Conservation (phyloP, 495 filamentous ascomycete genomes). For the Acidiella bohemica region DNA sequence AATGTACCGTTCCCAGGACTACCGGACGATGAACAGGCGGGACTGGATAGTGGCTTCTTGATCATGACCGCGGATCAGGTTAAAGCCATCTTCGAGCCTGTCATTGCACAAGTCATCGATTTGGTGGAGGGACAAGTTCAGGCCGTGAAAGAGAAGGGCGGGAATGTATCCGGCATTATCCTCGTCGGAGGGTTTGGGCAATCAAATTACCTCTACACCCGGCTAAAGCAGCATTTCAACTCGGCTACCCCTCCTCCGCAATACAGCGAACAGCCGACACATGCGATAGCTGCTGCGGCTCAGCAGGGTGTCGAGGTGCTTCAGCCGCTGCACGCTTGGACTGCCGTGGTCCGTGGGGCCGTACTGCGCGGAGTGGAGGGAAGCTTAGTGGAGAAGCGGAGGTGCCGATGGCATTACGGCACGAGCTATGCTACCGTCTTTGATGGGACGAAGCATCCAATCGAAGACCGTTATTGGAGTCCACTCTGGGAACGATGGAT, state of each 20-base stretch:
- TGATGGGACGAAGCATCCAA: constrained; percentile 52
- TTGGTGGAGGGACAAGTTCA: constrained; percentile 47
- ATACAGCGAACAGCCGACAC: constrained; percentile 51
- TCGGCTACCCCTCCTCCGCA: constrained; percentile 48
- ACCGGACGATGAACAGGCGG: constrained; percentile 43
- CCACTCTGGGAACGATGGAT: constrained; percentile 70
- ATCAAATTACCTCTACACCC: constrained; percentile 49
- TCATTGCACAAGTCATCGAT: constrained; percentile 43
- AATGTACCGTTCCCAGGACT: constrained; percentile 62
- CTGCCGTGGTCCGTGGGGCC: constrained; percentile 56
- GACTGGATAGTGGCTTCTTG: constrained; percentile 31
- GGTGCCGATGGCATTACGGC: constrained; percentile 62
- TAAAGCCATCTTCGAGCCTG: constrained; percentile 35
- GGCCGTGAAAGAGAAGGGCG: constrained; percentile 40
- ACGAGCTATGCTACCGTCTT: constrained; percentile 65
- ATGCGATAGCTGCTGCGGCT: constrained; percentile 31
- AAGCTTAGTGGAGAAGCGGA: constrained; percentile 53
- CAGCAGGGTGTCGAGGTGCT: constrained; percentile 38
- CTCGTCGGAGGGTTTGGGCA: constrained; percentile 62
- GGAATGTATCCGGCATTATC: constrained; percentile 51
- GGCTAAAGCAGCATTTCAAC: constrained; percentile 49
- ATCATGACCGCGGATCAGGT: constrained; percentile 32
- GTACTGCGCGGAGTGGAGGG: constrained; percentile 57
- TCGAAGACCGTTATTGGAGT: constrained; percentile 58
- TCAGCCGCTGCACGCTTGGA: constrained; percentile 62